A percentile compares a stretch with the other conserved stretches of the same genome.
Evolutionary conservation across 805 yeast species (phyloP).

Genomic region (Wickerhamiella dianesei): DNA sequence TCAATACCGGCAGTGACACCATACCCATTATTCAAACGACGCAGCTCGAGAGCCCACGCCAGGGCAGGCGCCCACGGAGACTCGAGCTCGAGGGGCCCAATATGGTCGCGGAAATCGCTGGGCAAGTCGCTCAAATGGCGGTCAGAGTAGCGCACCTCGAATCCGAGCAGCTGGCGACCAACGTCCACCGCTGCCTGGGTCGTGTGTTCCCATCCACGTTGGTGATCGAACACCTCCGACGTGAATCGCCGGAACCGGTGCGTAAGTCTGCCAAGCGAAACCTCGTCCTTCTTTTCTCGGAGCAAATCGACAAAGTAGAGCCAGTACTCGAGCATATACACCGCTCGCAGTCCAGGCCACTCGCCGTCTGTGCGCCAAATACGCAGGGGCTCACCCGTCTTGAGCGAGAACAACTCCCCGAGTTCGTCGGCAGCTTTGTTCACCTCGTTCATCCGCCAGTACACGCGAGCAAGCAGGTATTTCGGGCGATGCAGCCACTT

Average conservation of each 20-base stretch:
- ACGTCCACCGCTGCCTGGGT: constrained; percentile 41
- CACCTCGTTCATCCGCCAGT: constrained; percentile 38
- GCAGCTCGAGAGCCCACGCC: constrained; percentile 34
- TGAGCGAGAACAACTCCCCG: constrained; percentile 47
- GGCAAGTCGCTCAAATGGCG: constrained; percentile 24
- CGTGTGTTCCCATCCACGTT: constrained; percentile 52
- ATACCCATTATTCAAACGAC: constrained; percentile 65
- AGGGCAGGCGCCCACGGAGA: constrained; percentile 14
- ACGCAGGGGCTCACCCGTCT: constrained; percentile 49
- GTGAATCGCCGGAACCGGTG: constrained; percentile 68
- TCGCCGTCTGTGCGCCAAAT: constrained; percentile 93
- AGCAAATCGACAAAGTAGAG: constrained; percentile 47
- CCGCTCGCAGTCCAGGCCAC: constrained; percentile 85
- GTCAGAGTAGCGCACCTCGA: constrained; percentile 23
- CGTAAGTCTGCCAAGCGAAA: constrained; percentile 43
- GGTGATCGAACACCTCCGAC: constrained; percentile 56
- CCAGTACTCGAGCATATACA: constrained; percentile 58
- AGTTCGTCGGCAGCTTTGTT: constrained; percentile 51
- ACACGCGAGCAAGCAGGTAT: constrained; percentile 53
- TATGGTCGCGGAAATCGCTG: constrained; percentile 14
- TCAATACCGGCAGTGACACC: constrained; percentile 65
- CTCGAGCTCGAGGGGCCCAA: neutral
- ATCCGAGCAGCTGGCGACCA: constrained; percentile 32
- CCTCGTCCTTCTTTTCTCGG: constrained; percentile 40
- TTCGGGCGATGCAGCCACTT: constrained; percentile 87